phyloP scores from a whole-genome alignment of 2,329 filamentous ascomycete species.

The Sarocladium oryzae region DNA sequence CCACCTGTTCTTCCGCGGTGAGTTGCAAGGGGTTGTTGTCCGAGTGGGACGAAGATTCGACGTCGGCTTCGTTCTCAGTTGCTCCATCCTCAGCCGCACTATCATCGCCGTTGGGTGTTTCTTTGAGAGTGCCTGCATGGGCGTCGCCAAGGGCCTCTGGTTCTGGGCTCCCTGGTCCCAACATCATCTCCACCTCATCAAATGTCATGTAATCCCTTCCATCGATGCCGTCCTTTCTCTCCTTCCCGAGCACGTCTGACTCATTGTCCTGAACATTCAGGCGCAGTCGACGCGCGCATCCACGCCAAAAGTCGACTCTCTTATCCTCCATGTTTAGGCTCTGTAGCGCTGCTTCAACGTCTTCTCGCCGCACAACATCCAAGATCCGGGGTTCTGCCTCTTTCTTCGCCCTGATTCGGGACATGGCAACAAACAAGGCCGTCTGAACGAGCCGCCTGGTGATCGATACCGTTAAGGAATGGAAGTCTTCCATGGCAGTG shows the following conservation, averaged over 20 bases:
- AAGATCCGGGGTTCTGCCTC: constrained; percentile 22
- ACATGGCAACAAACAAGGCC: constrained; percentile 62
- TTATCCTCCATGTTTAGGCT: constrained; percentile 38
- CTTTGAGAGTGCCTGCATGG: too few relatives aligned
- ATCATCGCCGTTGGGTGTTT: not conserved
- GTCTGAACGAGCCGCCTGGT: constrained; percentile 66
- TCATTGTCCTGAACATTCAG: constrained; percentile 32
- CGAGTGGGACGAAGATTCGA: not conserved
- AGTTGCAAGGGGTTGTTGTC: constrained; percentile 10
- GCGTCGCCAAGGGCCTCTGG: not conserved
- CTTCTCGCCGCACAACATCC: constrained; percentile 31
- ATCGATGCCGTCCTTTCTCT: constrained; percentile 17
- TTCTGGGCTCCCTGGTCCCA: not conserved
- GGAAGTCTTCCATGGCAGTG: constrained; percentile 71
- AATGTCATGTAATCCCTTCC: constrained; percentile 30
- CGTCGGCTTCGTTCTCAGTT: constrained; percentile 9
- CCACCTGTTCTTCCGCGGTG: constrained; percentile 21
- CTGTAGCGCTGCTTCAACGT: constrained; percentile 43
- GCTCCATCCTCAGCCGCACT: constrained; percentile 12
- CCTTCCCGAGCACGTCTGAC: not conserved
- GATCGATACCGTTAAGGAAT: constrained; percentile 59
- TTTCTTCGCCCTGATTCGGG: constrained; percentile 52
- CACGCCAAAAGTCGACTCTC: constrained; percentile 38
- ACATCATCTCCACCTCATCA: constrained; percentile 34
- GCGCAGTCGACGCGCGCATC: constrained; percentile 41